Conservation (phyloP, 2,329 filamentous ascomycete genomes). For the Pseudocercospora crystallina region DNA sequence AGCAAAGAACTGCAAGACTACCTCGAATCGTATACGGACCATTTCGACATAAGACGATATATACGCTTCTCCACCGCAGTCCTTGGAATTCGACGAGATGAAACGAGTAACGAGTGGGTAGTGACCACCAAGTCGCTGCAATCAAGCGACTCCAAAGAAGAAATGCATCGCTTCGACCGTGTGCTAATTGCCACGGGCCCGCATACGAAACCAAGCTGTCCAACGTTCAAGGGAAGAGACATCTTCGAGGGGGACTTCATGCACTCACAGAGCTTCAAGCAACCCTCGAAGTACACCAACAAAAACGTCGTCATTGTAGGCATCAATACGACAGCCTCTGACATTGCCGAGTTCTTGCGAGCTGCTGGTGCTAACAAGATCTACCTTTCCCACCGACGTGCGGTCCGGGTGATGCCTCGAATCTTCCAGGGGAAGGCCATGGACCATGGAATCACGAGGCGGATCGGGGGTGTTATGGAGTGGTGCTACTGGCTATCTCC, state of each 20-base stretch:
- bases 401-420: too few relatives aligned
- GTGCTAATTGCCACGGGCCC: constrained; percentile 36
- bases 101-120: constrained; percentile 31
- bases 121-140: constrained; percentile 33
- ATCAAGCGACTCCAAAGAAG: constrained; percentile 23
- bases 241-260: constrained; percentile 41
- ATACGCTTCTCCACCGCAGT: constrained; percentile 18
- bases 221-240: constrained; percentile 37
- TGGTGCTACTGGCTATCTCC: too few relatives aligned
- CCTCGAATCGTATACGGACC: constrained; percentile 42
- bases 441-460: too few relatives aligned
- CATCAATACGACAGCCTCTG: constrained; percentile 42
- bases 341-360: constrained; percentile 25
- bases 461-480: too few relatives aligned
- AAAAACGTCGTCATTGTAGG: constrained; percentile 49
- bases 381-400: neutral
- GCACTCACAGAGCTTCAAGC: constrained; percentile 32
- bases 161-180: constrained; percentile 36
- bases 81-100: too few relatives aligned
- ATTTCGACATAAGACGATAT: constrained; percentile 38
- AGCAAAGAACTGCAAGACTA: constrained; percentile 23
- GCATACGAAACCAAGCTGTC: constrained; percentile 38
- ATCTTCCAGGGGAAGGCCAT: too few relatives aligned
- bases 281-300: constrained; percentile 38
- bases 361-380: constrained; percentile 1